A percentile compares a stretch with the other conserved stretches of the same genome.
phyloP scores from a whole-genome alignment of 2,329 filamentous ascomycete species.

The Hymenoscyphus fructigenus region DNA sequence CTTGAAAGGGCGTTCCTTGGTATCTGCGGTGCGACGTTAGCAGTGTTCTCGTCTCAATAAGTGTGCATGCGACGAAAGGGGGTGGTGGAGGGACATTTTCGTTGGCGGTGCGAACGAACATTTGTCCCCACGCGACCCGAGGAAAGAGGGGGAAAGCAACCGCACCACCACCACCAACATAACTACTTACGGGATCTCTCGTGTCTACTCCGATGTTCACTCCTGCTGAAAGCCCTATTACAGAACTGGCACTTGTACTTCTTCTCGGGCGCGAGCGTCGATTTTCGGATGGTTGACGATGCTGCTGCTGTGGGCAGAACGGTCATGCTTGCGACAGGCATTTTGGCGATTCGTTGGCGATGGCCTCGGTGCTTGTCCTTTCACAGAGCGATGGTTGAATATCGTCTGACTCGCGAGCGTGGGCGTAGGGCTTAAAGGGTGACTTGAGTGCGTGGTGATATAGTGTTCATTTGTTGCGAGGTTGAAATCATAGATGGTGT shows the following conservation, averaged over 20 bases:
- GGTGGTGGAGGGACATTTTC: background rate
- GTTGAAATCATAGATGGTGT: conserved; percentile 54
- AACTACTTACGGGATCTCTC: conserved; percentile 90
- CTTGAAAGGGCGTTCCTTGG: conserved; percentile 98
- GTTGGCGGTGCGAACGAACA: conserved; percentile 11
- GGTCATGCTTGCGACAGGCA: conserved; percentile 60
- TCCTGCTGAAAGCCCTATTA: conserved; percentile 94
- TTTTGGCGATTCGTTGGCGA: conserved; percentile 39
- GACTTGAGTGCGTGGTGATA: conserved; percentile 50
- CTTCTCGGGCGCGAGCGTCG: conserved; percentile 80
- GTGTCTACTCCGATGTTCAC: conserved; percentile 94
- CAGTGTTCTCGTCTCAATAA: conserved; percentile 13
- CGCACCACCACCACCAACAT: conserved; percentile 13
- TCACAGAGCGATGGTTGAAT: conserved; percentile 39
- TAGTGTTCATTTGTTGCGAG: conserved; percentile 54
- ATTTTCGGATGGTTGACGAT: conserved; percentile 70
- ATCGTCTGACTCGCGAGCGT: conserved; percentile 39
- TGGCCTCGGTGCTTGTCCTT: conserved; percentile 16
- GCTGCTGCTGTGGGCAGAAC: conserved; percentile 65
- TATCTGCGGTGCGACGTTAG: conserved; percentile 60
- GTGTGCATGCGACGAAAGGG: conserved; percentile 7
- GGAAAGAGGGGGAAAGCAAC: conserved; percentile 21
- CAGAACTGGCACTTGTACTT: conserved; percentile 99
- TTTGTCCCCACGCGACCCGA: conserved; percentile 26
- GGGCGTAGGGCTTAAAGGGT: conserved; percentile 69